Base-by-base conservation (phyloP, 2,329 filamentous ascomycete species). In the Trichophyton simii region DNA sequence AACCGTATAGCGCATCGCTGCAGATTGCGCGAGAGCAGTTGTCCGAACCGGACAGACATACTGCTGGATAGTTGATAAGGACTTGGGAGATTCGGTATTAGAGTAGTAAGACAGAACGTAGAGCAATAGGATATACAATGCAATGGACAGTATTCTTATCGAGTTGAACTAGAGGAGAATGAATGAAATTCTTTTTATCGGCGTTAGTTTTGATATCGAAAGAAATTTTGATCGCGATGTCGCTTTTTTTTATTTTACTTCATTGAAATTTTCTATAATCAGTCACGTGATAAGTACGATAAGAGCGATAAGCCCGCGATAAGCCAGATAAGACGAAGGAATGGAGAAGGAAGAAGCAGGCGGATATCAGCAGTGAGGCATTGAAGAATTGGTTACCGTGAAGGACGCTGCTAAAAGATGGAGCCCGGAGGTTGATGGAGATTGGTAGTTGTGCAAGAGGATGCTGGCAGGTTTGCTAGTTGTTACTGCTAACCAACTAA, bases 21-120 rank as follows among this genome's bases (percentile, higher is more conserved):
- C 60, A 76, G 66, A 61, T 69, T 73, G 60, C 72, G 72, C 61
- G 66, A 67, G 60, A 73, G 71, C 66, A 70, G 70, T 61, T 71
- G 73, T 63, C 65, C 64, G 55, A 72, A 72, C 67, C 73, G 74
- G 68, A 75, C 66, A 66, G 75, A 68, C 74, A 76, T 76, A 38
- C 28, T 66, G 55, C 36, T 25, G 18, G 15, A 34, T 55, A 28
- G 15, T 38, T 38, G 20, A 9, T 34, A 36, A 55, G 15, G 18
- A 15, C n/a, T 13, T 9, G 3, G 25, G 18, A 11, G 13, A 15
- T 25, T 55, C 28, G 18, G 28, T 52, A 52, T 22, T 44, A 44
- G 41, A 44, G 8, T 44, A n/a, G 22, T 52, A 52, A 11, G 6
- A 52, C 13, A 15, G 13, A 25, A 31, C 20, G 22, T 25, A 31